A percentile compares a stretch with the other conserved stretches of the same genome.
Conservation (phyloP, 1,139 yeast species). For the Yamadazyma trypodendri region DNA sequence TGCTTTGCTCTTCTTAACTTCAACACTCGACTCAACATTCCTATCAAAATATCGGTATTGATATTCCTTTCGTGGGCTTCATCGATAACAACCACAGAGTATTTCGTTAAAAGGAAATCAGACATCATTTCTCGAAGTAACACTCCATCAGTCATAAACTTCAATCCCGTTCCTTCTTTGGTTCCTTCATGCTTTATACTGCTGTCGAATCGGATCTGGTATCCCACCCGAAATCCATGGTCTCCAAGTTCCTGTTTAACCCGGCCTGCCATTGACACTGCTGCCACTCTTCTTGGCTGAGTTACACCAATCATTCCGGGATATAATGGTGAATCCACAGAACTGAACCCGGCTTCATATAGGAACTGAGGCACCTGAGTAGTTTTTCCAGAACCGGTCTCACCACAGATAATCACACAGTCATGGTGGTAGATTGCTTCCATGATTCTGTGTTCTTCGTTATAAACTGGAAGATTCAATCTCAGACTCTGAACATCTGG, state of each 20-base stretch:
- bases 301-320: slow-evolving; percentile 97
- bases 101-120: slow-evolving; percentile 76
- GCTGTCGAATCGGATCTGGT: slow-evolving; percentile 90
- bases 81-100: slow-evolving; percentile 85
- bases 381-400: slow-evolving; percentile 83
- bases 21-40: slow-evolving; percentile 88
- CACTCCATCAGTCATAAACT: slow-evolving; percentile 99
- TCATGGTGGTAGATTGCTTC: slow-evolving; percentile 94
- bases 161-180: slow-evolving; percentile 64
- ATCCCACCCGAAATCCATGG: slow-evolving; percentile 74
- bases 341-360: slow-evolving; percentile 87
- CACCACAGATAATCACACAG: slow-evolving; percentile 90
- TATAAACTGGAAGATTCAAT: slow-evolving; percentile 78
- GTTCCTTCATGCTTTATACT: slow-evolving; percentile 55
- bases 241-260: slow-evolving; percentile 82
- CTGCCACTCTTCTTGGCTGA: slow-evolving; percentile 98
- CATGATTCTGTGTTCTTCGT: slow-evolving; percentile 92
- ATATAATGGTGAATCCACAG: slow-evolving; percentile 51
- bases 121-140: slow-evolving; percentile 86
- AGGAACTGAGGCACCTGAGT: slow-evolving; percentile 78
- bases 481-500: slow-evolving; percentile 66
- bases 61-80: slow-evolving; percentile 98
- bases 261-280: slow-evolving; percentile 94
- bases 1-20: slow-evolving; percentile 64
- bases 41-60: slow-evolving; percentile 93